Evolutionary conservation across 106 monocot species (phyloP).

Genomic region (Xerophyta viscosa): DNA sequence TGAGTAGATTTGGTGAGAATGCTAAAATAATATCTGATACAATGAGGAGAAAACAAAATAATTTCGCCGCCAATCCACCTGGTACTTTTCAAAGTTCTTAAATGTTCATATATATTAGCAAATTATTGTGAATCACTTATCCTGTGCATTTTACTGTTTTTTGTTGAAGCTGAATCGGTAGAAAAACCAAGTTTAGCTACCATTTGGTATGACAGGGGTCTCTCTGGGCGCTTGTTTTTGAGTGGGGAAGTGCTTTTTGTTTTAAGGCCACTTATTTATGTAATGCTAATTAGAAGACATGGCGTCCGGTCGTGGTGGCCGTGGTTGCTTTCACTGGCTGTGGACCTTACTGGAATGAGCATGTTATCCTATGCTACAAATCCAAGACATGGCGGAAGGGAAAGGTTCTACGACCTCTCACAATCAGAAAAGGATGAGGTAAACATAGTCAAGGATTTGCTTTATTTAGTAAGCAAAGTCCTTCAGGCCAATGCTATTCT

Average conservation of each 20-base stretch:
- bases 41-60: constrained; percentile 11
- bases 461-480: no score
- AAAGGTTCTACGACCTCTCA: constrained; percentile 32
- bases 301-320: constrained; percentile 77
- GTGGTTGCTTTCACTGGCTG: constrained; percentile 70
- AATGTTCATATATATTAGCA: neutral
- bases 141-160: constrained; percentile 2
- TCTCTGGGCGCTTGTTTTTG: constrained; percentile 51
- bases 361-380: constrained; percentile 49
- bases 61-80: constrained; percentile 7
- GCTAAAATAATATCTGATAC: constrained; percentile 46
- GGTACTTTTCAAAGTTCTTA: constrained; percentile 18
- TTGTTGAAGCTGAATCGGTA: constrained; percentile 27
- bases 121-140: no score
- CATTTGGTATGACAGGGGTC: constrained; percentile 61
- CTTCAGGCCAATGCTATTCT: neutral
- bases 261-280: constrained; percentile 81
- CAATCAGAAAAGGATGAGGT: constrained; percentile 72
- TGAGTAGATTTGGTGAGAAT: constrained; percentile 72
- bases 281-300: constrained; percentile 70
- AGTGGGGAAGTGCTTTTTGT: constrained; percentile 63
- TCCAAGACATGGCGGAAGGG: constrained; percentile 13
- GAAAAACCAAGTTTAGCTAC: constrained; percentile 41
- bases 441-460: constrained; percentile 8
- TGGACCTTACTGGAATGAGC: constrained; percentile 66